These are phyloP conservation scores for Neofusicoccum sp. DNA, from an alignment of 2,329 filamentous ascomycete genomes.

Conservation along the genomic window DNA sequence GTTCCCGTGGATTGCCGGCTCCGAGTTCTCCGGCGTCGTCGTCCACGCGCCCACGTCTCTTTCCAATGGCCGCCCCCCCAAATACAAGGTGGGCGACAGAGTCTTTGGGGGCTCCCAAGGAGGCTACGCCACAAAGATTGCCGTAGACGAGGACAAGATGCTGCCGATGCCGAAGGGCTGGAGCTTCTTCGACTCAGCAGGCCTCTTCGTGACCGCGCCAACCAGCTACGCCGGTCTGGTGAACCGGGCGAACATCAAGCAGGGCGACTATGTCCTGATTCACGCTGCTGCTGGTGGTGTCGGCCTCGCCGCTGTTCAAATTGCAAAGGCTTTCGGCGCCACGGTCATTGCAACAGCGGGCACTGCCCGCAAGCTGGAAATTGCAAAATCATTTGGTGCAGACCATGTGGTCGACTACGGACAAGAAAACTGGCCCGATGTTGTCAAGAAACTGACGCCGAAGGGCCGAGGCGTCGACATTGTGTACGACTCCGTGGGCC, in stretches of 20 bases:
- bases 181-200: slow-evolving; percentile 81
- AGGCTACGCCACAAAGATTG: slow-evolving; percentile 76
- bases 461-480: slow-evolving; percentile 77
- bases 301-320: slow-evolving; percentile 85
- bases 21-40: slow-evolving; percentile 81
- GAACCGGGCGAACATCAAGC: slow-evolving; percentile 70
- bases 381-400: slow-evolving; percentile 78
- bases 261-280: slow-evolving; percentile 79
- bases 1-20: slow-evolving; percentile 83
- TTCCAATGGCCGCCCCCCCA: slow-evolving; percentile 46
- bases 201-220: slow-evolving; percentile 86
- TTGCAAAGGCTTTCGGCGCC: slow-evolving; percentile 88
- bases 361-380: slow-evolving; percentile 71
- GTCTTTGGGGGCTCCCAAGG: slow-evolving; percentile 89
- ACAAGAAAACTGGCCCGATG: slow-evolving; percentile 59
- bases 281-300: slow-evolving; percentile 93
- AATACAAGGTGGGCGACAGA: slow-evolving; percentile 73
- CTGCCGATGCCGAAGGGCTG: slow-evolving; percentile 76
- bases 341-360: slow-evolving; percentile 92
- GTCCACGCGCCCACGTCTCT: slow-evolving; percentile 60
- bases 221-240: slow-evolving; percentile 86
- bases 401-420: slow-evolving; percentile 80
- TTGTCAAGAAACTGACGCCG: slow-evolving; percentile 76
- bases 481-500: slow-evolving; percentile 89
- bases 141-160: slow-evolving; percentile 64